A percentile compares a stretch with the other conserved stretches of the same genome.
Evolutionary conservation across 1,284 basidiomycete species (phyloP).

Genomic region (Boletellus sp.): DNA sequence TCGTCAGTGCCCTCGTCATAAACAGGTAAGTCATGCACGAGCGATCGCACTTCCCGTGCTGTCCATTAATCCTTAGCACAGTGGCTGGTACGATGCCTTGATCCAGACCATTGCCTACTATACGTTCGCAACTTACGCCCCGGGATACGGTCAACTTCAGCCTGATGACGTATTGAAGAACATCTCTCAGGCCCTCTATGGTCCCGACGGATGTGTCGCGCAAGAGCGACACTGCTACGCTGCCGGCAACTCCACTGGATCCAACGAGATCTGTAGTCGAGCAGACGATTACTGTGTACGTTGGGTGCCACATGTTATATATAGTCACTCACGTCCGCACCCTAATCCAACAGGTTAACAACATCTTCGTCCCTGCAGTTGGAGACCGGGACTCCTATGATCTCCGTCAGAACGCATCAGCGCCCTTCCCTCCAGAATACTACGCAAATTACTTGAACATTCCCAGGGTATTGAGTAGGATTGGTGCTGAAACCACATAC

Average conservation of each 20-base stretch:
- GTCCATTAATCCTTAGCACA: constrained; percentile 22
- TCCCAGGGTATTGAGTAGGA: constrained; percentile 36
- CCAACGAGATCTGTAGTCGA: constrained; percentile 45
- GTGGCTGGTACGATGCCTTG: constrained; percentile 66
- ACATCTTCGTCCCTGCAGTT: constrained; percentile 49
- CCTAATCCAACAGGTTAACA: constrained; percentile 35
- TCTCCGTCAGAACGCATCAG: constrained; percentile 52
- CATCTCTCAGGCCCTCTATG: constrained; percentile 49
- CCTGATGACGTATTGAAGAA: constrained; percentile 42
- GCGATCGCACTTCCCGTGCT: not conserved
- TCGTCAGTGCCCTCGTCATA: constrained; percentile 49
- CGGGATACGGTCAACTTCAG: constrained; percentile 62
- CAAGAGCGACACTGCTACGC: constrained; percentile 53
- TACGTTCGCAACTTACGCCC: constrained; percentile 56
- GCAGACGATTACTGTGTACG: constrained; percentile 59
- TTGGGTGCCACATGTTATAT: not conserved
- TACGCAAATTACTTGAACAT: constrained; percentile 47
- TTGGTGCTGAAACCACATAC: constrained; percentile 52
- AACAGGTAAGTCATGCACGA: constrained; percentile 41
- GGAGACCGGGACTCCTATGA: constrained; percentile 54
- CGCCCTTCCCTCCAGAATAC: constrained; percentile 54
- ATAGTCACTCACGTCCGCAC: not conserved
- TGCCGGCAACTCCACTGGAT: constrained; percentile 43
- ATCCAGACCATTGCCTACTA: constrained; percentile 61
- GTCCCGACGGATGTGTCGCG: constrained; percentile 46